Conservation (phyloP, 1,284 basidiomycete species). For the Xanthoconium separans region DNA sequence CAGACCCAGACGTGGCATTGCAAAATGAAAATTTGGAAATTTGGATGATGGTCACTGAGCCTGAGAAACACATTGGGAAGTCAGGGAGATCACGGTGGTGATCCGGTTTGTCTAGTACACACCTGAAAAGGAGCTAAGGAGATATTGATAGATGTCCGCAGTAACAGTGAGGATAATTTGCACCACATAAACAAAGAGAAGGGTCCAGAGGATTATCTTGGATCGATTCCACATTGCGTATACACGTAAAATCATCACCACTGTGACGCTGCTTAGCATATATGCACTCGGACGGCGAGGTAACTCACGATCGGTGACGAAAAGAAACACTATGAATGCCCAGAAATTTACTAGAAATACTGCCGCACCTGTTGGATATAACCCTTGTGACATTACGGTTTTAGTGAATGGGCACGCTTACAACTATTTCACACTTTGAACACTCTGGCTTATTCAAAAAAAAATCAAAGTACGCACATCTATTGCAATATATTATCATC, state of each 20-base stretch:
- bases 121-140: too few relatives aligned
- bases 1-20: not conserved
- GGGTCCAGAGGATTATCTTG: slow-evolving; percentile 1
- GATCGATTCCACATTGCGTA: slow-evolving; percentile 21
- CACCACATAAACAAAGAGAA: not conserved
- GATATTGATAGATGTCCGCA: too few relatives aligned
- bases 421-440: too few relatives aligned
- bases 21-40: not conserved
- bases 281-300: fast-evolving
- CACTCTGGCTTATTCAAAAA: not conserved
- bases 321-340: slow-evolving; percentile 1
- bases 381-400: too few relatives aligned
- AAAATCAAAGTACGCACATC: not conserved
- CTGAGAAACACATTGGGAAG: too few relatives aligned
- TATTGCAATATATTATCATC: not conserved
- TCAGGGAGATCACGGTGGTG: too few relatives aligned
- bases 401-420: too few relatives aligned
- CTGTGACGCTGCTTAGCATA: not conserved
- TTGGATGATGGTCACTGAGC: not conserved
- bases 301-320: slow-evolving; percentile 10
- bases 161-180: too few relatives aligned
- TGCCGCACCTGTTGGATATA: slow-evolving; percentile 3
- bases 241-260: slow-evolving; percentile 17
- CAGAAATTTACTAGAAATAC: not conserved
- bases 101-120: too few relatives aligned